A percentile compares a stretch with the other conserved stretches of the same genome.
Conservation (phyloP, 805 yeast genomes). For the Candida peoriensis region DNA sequence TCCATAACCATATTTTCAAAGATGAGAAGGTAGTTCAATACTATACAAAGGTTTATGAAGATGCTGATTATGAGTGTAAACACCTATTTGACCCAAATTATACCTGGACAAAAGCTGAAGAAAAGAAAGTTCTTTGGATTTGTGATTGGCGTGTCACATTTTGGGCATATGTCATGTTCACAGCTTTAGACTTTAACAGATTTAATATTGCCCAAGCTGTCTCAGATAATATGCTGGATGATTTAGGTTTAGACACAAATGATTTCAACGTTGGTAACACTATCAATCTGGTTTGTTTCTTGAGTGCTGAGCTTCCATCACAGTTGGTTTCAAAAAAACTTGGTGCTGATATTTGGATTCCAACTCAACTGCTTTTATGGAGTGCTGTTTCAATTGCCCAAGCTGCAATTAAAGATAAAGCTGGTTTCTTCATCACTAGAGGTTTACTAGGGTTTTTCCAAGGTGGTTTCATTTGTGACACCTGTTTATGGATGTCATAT, state of each 20-base stretch:
- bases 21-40: slow-evolving; percentile 44
- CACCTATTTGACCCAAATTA: slow-evolving; percentile 51
- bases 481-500: slow-evolving; percentile 60
- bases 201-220: slow-evolving; percentile 54
- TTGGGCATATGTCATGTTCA: slow-evolving; percentile 53
- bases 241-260: slow-evolving; percentile 45
- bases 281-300: slow-evolving; percentile 40
- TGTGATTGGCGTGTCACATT: slow-evolving; percentile 50
- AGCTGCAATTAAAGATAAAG: slow-evolving; percentile 35
- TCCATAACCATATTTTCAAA: slow-evolving; percentile 10
- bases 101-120: slow-evolving; percentile 49
- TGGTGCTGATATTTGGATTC: slow-evolving; percentile 61
- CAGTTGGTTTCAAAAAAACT: slow-evolving; percentile 55
- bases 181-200: slow-evolving; percentile 53
- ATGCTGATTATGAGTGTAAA: slow-evolving; percentile 47
- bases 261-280: slow-evolving; percentile 57
- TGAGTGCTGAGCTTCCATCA: slow-evolving; percentile 63
- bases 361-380: slow-evolving; percentile 56
- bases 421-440: slow-evolving; percentile 42
- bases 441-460: slow-evolving; percentile 49
- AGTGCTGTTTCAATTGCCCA: slow-evolving; percentile 50
- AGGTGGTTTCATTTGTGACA: slow-evolving; percentile 67
- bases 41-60: slow-evolving; percentile 42
- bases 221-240: slow-evolving; percentile 49
- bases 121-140: slow-evolving; percentile 40